phyloP scores from a whole-genome alignment of 2,329 filamentous ascomycete genomes.

The Diaporthe vexans region DNA sequence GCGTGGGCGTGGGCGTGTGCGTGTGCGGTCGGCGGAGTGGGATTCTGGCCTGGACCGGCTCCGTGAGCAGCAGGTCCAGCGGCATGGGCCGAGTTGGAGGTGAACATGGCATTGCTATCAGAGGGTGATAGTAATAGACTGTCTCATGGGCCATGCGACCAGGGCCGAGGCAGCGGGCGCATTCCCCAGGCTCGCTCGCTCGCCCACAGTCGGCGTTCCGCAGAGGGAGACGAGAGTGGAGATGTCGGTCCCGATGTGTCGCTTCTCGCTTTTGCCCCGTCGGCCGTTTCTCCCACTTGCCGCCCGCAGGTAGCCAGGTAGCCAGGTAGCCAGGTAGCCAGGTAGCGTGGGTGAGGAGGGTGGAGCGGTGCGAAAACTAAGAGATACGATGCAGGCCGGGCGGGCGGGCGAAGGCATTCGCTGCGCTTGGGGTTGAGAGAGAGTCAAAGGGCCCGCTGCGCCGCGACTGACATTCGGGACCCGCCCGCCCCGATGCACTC shows the following conservation, averaged over 20 bases:
- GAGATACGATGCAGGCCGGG: not conserved
- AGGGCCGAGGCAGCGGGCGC: constrained; percentile 20
- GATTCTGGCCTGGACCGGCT: constrained; percentile 31
- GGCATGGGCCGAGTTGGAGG: constrained; percentile 66
- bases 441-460: not conserved
- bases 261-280: not conserved
- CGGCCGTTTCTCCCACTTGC: not conserved
- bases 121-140: not conserved
- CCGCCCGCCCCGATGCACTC: not conserved
- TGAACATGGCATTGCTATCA: constrained; percentile 59
- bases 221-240: not conserved
- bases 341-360: not conserved
- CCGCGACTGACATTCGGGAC: not conserved
- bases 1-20: constrained; percentile 16
- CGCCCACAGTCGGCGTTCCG: no score
- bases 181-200: constrained; percentile 14
- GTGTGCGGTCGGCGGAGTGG: constrained; percentile 11
- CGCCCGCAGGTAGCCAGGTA: no score
- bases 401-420: not conserved
- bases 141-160: constrained; percentile 35
- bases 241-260: constrained; percentile 2
- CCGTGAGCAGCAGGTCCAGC: constrained; percentile 45
- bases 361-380: not conserved
- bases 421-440: not conserved
- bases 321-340: no score